Evolutionary conservation across 805 yeast genomes (phyloP).

Genomic region (Saccharomycopsis olivae): DNA sequence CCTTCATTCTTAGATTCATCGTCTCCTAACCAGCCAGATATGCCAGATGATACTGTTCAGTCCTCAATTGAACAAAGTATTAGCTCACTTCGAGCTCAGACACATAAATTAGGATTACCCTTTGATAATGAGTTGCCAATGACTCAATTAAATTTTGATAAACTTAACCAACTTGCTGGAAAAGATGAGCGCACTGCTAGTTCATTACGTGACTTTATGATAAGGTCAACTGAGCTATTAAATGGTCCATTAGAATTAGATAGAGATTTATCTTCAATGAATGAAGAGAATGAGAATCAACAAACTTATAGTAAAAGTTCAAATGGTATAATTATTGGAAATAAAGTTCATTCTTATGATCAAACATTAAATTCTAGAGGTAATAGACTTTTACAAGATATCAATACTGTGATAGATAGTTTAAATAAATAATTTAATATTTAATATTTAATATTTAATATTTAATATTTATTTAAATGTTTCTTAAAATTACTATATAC

Average conservation of each 20-base stretch:
- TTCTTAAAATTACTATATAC: too few relatives aligned
- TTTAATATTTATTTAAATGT: too few relatives aligned
- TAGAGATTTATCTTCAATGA: background rate
- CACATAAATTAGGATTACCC: too few relatives aligned
- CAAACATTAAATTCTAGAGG: constrained; percentile 1
- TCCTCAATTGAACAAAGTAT: background rate
- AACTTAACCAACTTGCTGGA: background rate
- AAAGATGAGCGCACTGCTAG: background rate
- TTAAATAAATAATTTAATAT: too few relatives aligned
- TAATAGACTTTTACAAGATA: constrained; percentile 2
- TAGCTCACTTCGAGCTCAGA: too few relatives aligned
- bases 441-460: too few relatives aligned
- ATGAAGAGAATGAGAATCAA: background rate
- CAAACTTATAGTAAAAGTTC: background rate
- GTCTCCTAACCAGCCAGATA: constrained; percentile 6
- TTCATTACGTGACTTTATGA: background rate
- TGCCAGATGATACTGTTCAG: background rate
- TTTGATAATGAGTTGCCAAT: too few relatives aligned
- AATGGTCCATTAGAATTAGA: constrained; percentile 4
- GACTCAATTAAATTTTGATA: too few relatives aligned
- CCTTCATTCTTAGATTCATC: too few relatives aligned
- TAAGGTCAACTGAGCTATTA: constrained; percentile 5
- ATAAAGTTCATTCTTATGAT: constrained; percentile 2
- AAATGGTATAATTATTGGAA: constrained; percentile 1
- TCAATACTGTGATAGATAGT: constrained; percentile 6